Percentiles rank a stretch among this genome's conserved stretches.
Evolutionary conservation across 2,329 filamentous ascomycete species (phyloP).

Genomic region (Exophiala calicioides): DNA sequence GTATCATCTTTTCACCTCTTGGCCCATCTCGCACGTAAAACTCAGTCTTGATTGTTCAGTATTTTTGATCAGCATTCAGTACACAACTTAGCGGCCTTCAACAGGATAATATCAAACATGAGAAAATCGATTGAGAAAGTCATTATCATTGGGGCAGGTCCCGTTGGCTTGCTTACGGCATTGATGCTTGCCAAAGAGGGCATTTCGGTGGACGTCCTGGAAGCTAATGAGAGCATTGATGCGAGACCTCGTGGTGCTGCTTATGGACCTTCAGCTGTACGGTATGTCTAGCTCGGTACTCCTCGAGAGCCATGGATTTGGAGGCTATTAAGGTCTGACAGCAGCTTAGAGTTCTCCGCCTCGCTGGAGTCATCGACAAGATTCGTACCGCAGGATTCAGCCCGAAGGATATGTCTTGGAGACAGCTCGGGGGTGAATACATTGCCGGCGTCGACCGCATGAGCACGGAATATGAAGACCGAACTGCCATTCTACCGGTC

Average conservation of each 20-base stretch:
- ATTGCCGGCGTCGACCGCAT: slow-evolving; percentile 30
- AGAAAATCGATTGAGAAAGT: too few relatives aligned
- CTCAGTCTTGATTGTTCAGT: too few relatives aligned
- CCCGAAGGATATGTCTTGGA: slow-evolving; percentile 46
- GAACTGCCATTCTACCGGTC: slow-evolving; percentile 47
- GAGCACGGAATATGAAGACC: slow-evolving; percentile 31
- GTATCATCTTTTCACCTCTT: too few relatives aligned
- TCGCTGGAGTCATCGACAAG: slow-evolving; percentile 60
- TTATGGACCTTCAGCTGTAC: slow-evolving; percentile 60
- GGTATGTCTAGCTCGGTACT: slow-evolving; percentile 34
- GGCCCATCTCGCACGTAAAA: too few relatives aligned
- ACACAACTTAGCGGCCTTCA: too few relatives aligned
- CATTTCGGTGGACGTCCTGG: slow-evolving; percentile 44
- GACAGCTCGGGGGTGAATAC: slow-evolving; percentile 40
- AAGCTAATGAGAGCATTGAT: slow-evolving; percentile 56
- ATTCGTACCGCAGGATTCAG: slow-evolving; percentile 46
- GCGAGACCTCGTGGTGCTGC: slow-evolving; percentile 63
- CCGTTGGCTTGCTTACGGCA: slow-evolving; percentile 34
- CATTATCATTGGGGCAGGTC: slow-evolving; percentile 35
- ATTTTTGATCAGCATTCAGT: too few relatives aligned
- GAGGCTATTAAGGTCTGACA: background rate
- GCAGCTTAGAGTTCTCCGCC: slow-evolving; percentile 44
- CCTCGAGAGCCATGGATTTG: background rate
- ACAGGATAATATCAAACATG: too few relatives aligned
- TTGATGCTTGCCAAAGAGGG: slow-evolving; percentile 36